Base-by-base conservation (phyloP, 192 early-diverging fungal species). In the Podila clonocystis region DNA sequence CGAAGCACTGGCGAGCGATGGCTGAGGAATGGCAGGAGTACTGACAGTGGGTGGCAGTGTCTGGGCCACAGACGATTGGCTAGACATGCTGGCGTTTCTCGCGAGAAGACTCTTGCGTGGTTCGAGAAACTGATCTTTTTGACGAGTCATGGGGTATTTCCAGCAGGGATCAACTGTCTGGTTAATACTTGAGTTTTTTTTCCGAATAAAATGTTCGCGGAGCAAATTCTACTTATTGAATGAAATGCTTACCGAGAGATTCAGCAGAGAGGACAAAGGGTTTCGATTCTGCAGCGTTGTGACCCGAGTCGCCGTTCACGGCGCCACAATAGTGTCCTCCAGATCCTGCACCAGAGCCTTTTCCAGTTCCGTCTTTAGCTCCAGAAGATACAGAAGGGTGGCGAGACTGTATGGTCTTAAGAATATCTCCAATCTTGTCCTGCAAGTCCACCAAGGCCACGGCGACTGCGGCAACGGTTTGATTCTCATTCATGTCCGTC, bases 211-310 rank as follows among this genome's bases (percentile, higher is more conserved):
- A 17, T 62, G 28, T 20, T 34, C 34, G 24, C 60, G 24, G 19
- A 31, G 1, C 24, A 17, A 62, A 20, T 62, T 34, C 41, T 12
- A 12, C 41, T 12, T 17, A 45, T 0, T 62, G 28, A 62, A 19
- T 19, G 3, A 6, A 63, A 41, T 48, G 34, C 19, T 41, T 69
- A 80, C 77, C 77, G 33, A 80, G 66, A 30, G 70, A 69, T 30
- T 80, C 77, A 34, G 33, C 77, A 4, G 77, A 73, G 8, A 80
- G 62, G 19, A 73, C 66, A 6, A 80, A 49, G 17, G 77, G 65
- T 17, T 60, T 80, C 15, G 70, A 65, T 0, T 80, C 67, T 2
- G 50, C 58, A 1, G 34, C 12, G 29, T 70, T 65, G 50, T 12
- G 13, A 3, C 38, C 13, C 58, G 9, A 20, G 7, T 24, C 8